phyloP scores from a whole-genome alignment of 176 grass and related monocot genomes.

The Lolium perenne region DNA sequence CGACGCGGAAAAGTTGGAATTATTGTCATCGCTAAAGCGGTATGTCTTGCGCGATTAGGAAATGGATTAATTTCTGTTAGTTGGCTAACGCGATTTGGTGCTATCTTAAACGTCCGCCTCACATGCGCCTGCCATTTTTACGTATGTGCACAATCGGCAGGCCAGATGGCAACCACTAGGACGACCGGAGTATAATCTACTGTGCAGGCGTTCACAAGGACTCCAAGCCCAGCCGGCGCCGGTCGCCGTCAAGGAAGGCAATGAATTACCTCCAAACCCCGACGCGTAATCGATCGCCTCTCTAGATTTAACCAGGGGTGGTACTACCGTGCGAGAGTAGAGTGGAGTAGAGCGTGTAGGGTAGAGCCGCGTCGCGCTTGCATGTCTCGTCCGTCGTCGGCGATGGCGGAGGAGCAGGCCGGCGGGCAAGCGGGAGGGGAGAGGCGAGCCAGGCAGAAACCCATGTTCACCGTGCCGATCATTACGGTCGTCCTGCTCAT shows the following conservation, averaged over 20 bases:
- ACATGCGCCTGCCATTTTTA: not conserved
- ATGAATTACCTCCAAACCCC: not conserved
- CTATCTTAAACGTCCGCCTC: not conserved
- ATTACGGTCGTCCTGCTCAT: constrained; percentile 31
- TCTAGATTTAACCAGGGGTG: not conserved
- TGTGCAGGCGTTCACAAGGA: constrained; percentile 5
- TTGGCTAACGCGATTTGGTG: not conserved
- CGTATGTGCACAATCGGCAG: not conserved
- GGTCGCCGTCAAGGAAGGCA: not conserved
- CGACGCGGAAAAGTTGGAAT: not conserved
- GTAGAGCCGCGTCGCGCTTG: not conserved
- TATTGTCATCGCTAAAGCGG: not conserved
- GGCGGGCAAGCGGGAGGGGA: not conserved
- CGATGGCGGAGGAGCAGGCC: constrained; percentile 29
- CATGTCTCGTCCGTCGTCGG: not conserved
- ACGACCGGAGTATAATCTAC: constrained; percentile 16
- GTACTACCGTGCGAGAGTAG: no score
- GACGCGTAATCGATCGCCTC: not conserved
- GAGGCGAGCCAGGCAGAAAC: constrained; percentile 20
- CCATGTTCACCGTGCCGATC: not conserved
- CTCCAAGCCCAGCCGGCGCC: constrained; percentile 12
- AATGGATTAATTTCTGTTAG: not conserved
- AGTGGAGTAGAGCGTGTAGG: not conserved
- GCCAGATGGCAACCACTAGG: not conserved
- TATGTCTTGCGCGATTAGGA: not conserved